Evolutionary conservation across 2,329 filamentous ascomycete genomes (phyloP), one percentile per base, ranked within the genome.

Genomic region (Sordariomycetes sp.): DNA sequence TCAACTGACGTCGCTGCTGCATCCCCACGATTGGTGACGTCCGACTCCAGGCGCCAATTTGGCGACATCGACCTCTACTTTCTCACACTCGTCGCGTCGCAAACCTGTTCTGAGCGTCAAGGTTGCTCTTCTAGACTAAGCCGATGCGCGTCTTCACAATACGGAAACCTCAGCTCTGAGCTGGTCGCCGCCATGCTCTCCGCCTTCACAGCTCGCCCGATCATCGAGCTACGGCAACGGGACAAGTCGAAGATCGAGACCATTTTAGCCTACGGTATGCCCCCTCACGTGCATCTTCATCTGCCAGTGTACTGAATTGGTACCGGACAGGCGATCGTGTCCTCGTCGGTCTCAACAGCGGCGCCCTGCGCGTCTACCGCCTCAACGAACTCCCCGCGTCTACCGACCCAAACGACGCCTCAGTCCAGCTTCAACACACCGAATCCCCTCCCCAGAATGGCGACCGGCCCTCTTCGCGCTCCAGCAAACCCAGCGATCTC

Each of bases 181-280:
- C 63, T 64, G 59, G 58, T 50, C 45, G 45, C 51, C 58, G 69
- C 68, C 61, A 95, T 95, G 92, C 82, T 98, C 63, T 93, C 90
- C 63, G 92, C 92, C 55, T 98, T 98, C 65, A 94, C 84, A 48
- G 88, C 92, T 66, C 84, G 86, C 54, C 85, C 88, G 44, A 90
- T 98, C 58, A 84, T 96, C 70, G 92, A 98, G 83, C 82, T 98
- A 51, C 88, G 84, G 66, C 79, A 80, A 60, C 82, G 86, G 60
- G 90, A 96, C 75, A 95, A 93, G 69, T 93, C 86, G 45, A 92
- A 83, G 69, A 94, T 98, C 62, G 92, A 98, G 64, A 92, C 86
- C 32, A 86, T 98, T 46, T 72, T 96, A 31, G 86, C 90, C 41
- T 86, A 94, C 61, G 87, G 83, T 86, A 70, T 38, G 59, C 41